Percentiles rank a stretch among this genome's conserved stretches.
phyloP scores from a whole-genome alignment of 169 alveolate species.

The Besnoitia besnoiti region DNA sequence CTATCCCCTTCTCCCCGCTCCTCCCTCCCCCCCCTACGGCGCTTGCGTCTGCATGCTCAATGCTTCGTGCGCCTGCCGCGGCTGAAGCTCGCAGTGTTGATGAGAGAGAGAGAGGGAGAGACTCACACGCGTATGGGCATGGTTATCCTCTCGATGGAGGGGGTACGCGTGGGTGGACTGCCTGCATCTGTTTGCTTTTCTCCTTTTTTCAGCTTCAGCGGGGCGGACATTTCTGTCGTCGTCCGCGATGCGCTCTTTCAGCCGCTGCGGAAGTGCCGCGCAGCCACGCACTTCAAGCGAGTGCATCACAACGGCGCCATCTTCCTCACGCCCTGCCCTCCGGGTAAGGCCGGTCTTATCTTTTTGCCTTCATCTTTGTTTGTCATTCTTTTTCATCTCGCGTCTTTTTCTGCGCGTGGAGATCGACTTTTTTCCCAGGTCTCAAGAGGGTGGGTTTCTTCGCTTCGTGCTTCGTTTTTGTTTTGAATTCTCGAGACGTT shows the following conservation, averaged over 20 bases:
- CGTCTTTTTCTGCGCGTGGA: background rate
- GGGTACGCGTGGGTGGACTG: no score
- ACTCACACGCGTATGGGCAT: no score
- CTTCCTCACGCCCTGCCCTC: constrained; percentile 78
- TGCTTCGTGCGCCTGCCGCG: no score
- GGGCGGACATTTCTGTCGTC: constrained; percentile 90
- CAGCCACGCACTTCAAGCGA: constrained; percentile 85
- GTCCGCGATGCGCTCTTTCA: constrained; percentile 91
- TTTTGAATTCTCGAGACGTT: background rate
- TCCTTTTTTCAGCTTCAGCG: constrained; percentile 81
- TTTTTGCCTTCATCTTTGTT: background rate
- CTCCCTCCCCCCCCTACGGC: no score
- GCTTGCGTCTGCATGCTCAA: no score
- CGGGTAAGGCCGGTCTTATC: background rate
- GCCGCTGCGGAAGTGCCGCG: constrained; percentile 90
- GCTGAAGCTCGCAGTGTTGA: no score
- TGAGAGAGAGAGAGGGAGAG: no score
- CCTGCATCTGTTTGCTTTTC: background rate
- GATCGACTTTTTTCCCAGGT: background rate
- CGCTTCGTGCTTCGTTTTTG: background rate
- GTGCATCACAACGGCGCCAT: constrained; percentile 75
- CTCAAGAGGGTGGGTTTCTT: background rate
- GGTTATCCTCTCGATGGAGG: background rate
- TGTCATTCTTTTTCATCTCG: background rate
- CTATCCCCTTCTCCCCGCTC: no score